Base-by-base conservation (phyloP, 306 rosid species). In the Inga leiocalycina region DNA sequence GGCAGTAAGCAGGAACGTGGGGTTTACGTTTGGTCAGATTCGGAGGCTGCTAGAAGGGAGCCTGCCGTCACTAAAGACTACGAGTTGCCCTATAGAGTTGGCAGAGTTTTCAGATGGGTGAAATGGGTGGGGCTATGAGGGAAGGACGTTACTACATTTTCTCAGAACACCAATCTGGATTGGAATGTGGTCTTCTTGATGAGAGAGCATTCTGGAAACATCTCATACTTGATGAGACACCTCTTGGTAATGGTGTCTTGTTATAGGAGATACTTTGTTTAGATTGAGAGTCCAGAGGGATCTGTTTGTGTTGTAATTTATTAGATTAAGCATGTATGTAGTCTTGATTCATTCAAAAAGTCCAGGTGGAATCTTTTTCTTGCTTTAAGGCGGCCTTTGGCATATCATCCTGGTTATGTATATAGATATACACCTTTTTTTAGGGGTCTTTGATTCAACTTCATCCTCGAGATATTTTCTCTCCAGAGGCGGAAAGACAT, bases 1-100 rank as follows among this genome's bases (percentile, higher is more conserved):
- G 99, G 99, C 56, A 92, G 94, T 79, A 86, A 81, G 86, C 94
- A 89, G 81, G 99, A 96, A 88, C 97, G 97, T 3, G 99, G 99
- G 76, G 99, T 96, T 35, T 96, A 96, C 49, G 95, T 94, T 71
- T 96, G 99, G 99, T 90, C 98, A 0, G 95, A 96, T 62, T 76
- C 91, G 0, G 99, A 96, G 79, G 89, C 86, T 83, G 98, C 94
- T 43, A 88, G 84, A 86, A 88, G 93, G 83, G 99, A 96, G 74
- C 95, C 94, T 65, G 94, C 97, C 35, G 94, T 94, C 77, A 64
- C 91, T 30, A 90, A 90, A 77, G 99, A 96, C 87, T 96, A 96
- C 24, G 89, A 83, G 70, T 87, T 96, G 81, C 99, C 99, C 80
- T 94, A 91, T 87, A 82, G 90, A 88, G 84, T 92, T 79, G 92